Base-by-base conservation (phyloP, 495 filamentous ascomycete species). In the Penicillium bovifimosum region DNA sequence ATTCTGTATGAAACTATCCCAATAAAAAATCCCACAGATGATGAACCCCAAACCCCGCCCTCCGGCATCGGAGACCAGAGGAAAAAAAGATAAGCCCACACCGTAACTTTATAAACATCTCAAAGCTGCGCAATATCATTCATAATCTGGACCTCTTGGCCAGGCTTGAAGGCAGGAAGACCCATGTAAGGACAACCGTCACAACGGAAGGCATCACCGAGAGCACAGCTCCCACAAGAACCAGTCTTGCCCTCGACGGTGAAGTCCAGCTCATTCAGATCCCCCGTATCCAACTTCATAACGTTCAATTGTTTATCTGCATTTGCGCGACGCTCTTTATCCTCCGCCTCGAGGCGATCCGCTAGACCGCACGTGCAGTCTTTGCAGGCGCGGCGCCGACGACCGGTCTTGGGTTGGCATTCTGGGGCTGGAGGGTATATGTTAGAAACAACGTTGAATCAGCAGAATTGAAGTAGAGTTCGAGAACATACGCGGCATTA, bases 351-450 rank as follows among this genome's bases (percentile, higher is more conserved):
- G 35, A 96, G 67, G 53, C 82, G 76, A 57, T 86, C 78, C 3
- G 87, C 86, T 4, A 98, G 79, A 34, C 95, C 93, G 62, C 93
- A 98, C 5, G 89, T 95, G 75, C 93, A 98, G 73, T 98, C 93
- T 72, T 97, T 97, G 76, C 93, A 98, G 50, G 93, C 91, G 47
- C 90, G 82, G 53, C 91, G 84, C 58, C 91, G 85, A 71, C 95
- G 93, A 73, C 93, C 92, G 50, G 88, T 88, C 72, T 87, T 83
- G 32, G 92, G 91, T 36, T 79, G 76, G 63, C 92, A 97, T 70
- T 95, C 87, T 16, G 84, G 78, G 43, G 91, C 88, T 95, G 55
- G 10, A 43, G 14, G 6, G 29, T 3, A 24, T 16, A 18, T 34
- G 50, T 63, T 58, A 56, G n/a, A n/a, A n/a, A n/a, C n/a, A n/a